Evolutionary conservation across 2,329 filamentous ascomycete species (phyloP).

Genomic region (Pseudogymnoascus sp.): DNA sequence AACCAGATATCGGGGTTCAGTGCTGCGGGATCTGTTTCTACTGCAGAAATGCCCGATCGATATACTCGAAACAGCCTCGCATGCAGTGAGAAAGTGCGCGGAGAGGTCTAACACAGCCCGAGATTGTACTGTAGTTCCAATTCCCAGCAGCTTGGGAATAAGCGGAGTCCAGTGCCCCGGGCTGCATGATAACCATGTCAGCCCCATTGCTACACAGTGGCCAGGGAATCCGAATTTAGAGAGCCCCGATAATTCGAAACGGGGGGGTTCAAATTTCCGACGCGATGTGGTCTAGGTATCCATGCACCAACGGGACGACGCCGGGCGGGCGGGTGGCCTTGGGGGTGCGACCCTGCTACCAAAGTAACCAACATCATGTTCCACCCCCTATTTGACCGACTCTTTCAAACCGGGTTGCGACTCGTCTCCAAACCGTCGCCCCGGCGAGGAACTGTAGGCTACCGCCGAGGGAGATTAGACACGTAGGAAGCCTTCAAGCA

Average conservation of each 20-base stretch:
- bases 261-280: conserved; percentile 3
- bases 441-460: not conserved
- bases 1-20: not conserved
- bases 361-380: not conserved
- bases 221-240: not conserved
- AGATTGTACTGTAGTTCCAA: not conserved
- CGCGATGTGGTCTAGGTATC: not conserved
- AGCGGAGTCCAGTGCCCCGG: not conserved
- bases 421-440: not conserved
- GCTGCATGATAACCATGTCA: not conserved
- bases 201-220: not conserved
- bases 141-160: not conserved
- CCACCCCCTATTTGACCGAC: not conserved
- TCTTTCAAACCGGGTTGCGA: not conserved
- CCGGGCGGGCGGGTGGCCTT: not conserved
- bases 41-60: not conserved
- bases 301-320: not conserved
- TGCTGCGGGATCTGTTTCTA: not conserved
- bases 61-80: not conserved
- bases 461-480: not conserved
- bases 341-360: not conserved
- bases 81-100: not conserved
- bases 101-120: not conserved
- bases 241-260: not conserved
- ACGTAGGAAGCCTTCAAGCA: not conserved